Percentiles rank a stretch among this genome's conserved stretches.
phyloP scores from a whole-genome alignment of 2,329 filamentous ascomycete species.

The Periconia sp. region DNA sequence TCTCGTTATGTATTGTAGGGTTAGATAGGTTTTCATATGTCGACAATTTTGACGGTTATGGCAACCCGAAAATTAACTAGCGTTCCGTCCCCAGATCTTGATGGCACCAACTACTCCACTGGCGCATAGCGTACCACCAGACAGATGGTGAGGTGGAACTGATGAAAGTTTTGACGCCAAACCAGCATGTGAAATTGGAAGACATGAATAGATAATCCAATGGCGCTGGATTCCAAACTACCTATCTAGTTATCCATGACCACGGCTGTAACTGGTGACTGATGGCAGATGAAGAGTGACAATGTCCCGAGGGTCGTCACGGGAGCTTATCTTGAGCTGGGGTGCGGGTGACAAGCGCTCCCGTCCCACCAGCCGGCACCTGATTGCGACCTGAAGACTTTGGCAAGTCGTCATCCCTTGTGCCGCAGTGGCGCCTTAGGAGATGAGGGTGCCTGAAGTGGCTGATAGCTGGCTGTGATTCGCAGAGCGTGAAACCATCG shows the following conservation, averaged over 20 bases:
- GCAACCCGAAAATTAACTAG: not conserved
- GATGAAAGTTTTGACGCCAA: not conserved
- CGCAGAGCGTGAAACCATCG: slow-evolving; percentile 17
- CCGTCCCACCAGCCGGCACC: not conserved
- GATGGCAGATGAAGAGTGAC: no score
- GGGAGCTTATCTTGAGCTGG: not conserved
- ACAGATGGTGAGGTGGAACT: not conserved
- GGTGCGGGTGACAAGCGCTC: not conserved
- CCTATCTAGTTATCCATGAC: no score
- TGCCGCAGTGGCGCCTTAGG: not conserved
- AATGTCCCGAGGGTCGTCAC: not conserved
- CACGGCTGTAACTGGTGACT: no score
- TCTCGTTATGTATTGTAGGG: no score
- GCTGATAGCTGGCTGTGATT: slow-evolving; percentile 11
- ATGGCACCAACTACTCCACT: not conserved
- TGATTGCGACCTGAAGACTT: not conserved
- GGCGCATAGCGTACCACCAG: not conserved
- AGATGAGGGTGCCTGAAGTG: slow-evolving; percentile 3
- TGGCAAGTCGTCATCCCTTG: not conserved
- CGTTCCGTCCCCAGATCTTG: not conserved
- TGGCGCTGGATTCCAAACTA: no score
- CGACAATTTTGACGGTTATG: no score
- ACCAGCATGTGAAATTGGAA: no score
- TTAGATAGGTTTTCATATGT: not conserved
- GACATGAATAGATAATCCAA: no score